Percentiles rank a stretch among this genome's conserved stretches.
phyloP scores from a whole-genome alignment of 805 yeast genomes.

The Pichia heedii region DNA sequence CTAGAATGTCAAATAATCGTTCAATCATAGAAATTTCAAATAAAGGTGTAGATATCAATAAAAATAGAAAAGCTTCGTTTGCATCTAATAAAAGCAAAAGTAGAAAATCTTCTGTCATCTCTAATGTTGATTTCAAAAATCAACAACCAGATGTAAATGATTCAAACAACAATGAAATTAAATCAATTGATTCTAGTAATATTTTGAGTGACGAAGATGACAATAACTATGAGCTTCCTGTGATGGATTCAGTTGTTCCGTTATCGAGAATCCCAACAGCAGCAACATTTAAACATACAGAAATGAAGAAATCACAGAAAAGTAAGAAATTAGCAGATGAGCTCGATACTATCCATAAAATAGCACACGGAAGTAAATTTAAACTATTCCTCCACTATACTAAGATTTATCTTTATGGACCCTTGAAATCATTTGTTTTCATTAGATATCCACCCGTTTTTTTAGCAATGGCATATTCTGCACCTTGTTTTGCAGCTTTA shows the following conservation, averaged over 20 bases:
- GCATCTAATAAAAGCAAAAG: neutral
- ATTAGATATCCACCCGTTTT: slow-evolving; percentile 67
- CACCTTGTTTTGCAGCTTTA: slow-evolving; percentile 60
- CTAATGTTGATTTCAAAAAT: neutral
- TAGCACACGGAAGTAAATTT: slow-evolving; percentile 13
- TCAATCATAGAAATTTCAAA: slow-evolving; percentile 8
- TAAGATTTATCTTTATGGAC: slow-evolving; percentile 46
- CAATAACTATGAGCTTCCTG: slow-evolving; percentile 26
- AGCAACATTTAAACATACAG: slow-evolving; percentile 9
- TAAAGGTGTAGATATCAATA: neutral
- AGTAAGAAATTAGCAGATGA: slow-evolving; percentile 12
- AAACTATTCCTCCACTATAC: slow-evolving; percentile 21
- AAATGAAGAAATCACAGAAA: slow-evolving; percentile 13
- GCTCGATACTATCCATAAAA: slow-evolving; percentile 15
- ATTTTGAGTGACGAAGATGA: slow-evolving; percentile 1
- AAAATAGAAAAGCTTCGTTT: neutral
- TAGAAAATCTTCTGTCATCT: neutral
- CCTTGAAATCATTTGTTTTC: slow-evolving; percentile 52
- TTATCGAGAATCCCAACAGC: slow-evolving; percentile 25
- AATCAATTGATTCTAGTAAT: neutral
- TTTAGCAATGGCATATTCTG: slow-evolving; percentile 55
- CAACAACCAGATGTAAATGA: neutral
- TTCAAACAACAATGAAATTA: neutral
- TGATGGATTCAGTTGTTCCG: slow-evolving; percentile 30
- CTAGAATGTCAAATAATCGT: slow-evolving; percentile 25